Evolutionary conservation across 495 filamentous ascomycete species (phyloP).

Genomic region (Neurospora sp.): DNA sequence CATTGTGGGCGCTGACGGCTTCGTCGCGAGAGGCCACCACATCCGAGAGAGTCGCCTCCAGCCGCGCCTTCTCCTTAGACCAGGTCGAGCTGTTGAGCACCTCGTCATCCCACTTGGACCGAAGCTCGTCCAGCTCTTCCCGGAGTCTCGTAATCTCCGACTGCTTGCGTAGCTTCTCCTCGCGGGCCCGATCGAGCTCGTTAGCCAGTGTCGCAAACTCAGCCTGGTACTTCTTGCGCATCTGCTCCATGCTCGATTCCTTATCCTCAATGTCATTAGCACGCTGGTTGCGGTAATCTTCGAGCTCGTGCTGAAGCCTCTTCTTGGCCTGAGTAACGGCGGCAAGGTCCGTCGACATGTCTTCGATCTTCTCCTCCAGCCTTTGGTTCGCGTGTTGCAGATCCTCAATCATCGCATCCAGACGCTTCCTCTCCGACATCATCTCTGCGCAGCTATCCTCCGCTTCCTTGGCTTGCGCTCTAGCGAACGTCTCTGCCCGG

Average conservation of each 20-base stretch:
- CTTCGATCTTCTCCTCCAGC: constrained; percentile 83
- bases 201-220: constrained; percentile 83
- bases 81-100: constrained; percentile 95
- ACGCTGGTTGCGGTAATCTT: constrained; percentile 91
- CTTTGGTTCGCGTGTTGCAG: constrained; percentile 81
- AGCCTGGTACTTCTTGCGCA: constrained; percentile 90
- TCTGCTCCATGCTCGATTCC: constrained; percentile 93
- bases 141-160: constrained; percentile 64
- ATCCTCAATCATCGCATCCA: constrained; percentile 83
- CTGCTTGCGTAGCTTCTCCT: constrained; percentile 59
- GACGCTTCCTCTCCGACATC: constrained; percentile 84
- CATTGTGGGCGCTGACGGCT: constrained; percentile 84
- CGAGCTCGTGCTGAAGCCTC: constrained; percentile 91
- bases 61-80: constrained; percentile 92
- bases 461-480: constrained; percentile 74
- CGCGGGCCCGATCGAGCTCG: constrained; percentile 87
- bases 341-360: constrained; percentile 81
- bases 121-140: constrained; percentile 89
- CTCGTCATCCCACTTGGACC: constrained; percentile 97
- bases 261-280: constrained; percentile 97
- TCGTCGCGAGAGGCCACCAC: constrained; percentile 85
- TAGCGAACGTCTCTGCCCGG: constrained; percentile 88
- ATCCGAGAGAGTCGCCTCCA: constrained; percentile 86
- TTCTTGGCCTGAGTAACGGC: constrained; percentile 85
- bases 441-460: constrained; percentile 86